Evolutionary conservation across 148 eudicot genomes (phyloP).

Genomic region (Nepenthes mirabilis): DNA sequence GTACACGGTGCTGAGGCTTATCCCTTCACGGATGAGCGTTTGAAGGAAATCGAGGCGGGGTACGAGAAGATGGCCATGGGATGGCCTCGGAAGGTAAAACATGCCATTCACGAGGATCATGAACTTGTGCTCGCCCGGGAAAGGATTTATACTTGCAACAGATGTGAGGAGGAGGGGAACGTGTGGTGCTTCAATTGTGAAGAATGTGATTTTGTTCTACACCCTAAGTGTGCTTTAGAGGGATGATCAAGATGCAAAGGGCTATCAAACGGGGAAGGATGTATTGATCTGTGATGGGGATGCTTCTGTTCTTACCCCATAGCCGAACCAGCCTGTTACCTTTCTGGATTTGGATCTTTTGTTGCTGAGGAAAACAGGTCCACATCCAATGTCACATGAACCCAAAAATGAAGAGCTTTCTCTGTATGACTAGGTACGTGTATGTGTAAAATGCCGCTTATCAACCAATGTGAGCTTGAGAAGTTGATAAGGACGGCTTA

Average conservation of each 20-base stretch:
- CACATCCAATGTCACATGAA: too few relatives aligned
- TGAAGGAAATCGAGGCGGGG: constrained; percentile 39
- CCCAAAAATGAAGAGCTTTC: too few relatives aligned
- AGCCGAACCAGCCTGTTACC: too few relatives aligned
- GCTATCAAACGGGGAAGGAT: constrained; percentile 10
- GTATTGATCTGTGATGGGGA: constrained; percentile 56
- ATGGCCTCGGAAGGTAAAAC: constrained; percentile 46
- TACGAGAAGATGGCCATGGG: constrained; percentile 38
- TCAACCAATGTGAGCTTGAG: too few relatives aligned
- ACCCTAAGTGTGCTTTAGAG: constrained; percentile 57
- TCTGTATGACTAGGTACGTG: too few relatives aligned
- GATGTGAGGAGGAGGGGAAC: constrained; percentile 39
- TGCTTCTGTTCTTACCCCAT: constrained; percentile 15
- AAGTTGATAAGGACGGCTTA: too few relatives aligned
- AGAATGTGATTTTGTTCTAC: constrained; percentile 52
- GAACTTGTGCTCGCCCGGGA: constrained; percentile 38
- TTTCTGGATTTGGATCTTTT: too few relatives aligned
- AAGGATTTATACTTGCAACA: constrained; percentile 27
- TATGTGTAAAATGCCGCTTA: too few relatives aligned
- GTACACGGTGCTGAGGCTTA: constrained; percentile 46
- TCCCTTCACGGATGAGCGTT: constrained; percentile 48
- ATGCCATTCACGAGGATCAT: constrained; percentile 38
- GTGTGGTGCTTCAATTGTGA: constrained; percentile 49
- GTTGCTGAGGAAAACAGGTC: too few relatives aligned
- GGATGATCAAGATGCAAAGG: constrained; percentile 11